Evolutionary conservation across 2,329 filamentous ascomycete genomes (phyloP).

Genomic region (Fusarium sp.): DNA sequence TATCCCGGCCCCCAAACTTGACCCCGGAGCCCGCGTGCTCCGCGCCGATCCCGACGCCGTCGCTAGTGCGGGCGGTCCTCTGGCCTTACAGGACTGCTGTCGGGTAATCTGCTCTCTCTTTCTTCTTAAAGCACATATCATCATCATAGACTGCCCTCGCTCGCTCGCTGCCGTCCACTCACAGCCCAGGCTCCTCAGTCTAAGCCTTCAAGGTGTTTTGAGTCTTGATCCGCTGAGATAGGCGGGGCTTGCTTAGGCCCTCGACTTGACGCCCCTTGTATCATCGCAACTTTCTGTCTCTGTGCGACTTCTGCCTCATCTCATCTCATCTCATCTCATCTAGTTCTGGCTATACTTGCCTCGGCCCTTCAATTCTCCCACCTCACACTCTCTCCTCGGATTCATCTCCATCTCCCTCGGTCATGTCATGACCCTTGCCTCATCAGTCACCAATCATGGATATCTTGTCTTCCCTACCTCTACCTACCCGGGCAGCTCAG

Average conservation of each 20-base stretch:
- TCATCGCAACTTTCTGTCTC: constrained; percentile 6
- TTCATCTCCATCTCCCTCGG: neutral
- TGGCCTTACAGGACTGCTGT: neutral
- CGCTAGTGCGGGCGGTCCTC: too few relatives aligned
- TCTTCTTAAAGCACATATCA: neutral
- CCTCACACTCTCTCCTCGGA: neutral
- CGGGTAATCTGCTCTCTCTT: neutral
- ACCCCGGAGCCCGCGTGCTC: neutral
- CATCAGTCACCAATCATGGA: constrained; percentile 24
- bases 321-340: neutral
- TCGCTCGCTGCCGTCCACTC: constrained; percentile 35
- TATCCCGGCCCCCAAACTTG: neutral
- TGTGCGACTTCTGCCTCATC: neutral
- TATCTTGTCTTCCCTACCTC: neutral
- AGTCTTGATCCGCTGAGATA: constrained; percentile 16
- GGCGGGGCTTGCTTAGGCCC: constrained; percentile 26
- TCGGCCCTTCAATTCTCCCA: neutral
- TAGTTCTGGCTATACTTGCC: neutral
- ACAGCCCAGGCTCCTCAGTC: constrained; percentile 11
- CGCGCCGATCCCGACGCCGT: constrained; percentile 4
- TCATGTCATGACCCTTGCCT: neutral
- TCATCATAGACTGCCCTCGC: constrained; percentile 37
- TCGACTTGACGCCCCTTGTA: constrained; percentile 15
- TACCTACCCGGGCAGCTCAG: neutral
- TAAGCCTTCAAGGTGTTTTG: neutral